Base-by-base conservation (phyloP, 805 yeast genomes). In the Hanseniaspora valbyensis region DNA sequence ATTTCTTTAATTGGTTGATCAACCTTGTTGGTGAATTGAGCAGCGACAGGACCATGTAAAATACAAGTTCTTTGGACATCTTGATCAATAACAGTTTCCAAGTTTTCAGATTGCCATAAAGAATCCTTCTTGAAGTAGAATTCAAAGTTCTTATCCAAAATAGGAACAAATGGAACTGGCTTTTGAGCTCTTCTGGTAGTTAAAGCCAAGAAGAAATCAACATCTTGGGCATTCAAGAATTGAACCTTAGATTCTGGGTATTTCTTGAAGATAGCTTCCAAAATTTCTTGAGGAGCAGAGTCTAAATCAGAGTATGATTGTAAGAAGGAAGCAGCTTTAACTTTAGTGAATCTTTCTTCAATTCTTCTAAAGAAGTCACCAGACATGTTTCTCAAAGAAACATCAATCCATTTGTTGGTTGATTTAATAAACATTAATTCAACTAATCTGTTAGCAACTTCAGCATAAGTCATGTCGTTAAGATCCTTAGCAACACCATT, bases 11-110 rank as follows among this genome's bases (percentile, higher is more conserved):
- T 85, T 61, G 98, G 97, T 71, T 87, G 96, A 64, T 92, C 81
- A 54, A 85, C 92, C 63, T 75, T 73, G 61, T 75, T 83, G 59
- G 96, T 81, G 73, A 72, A 89, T 69, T 81, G 88, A 59, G 95
- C 96, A 60, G 99, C 95, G 58, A 92, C 97, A 48, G 99, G 99
- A 60, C 98, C 97, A 61, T 88, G 96, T 62, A 92, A 76, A 58
- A 92, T 88, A 83, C 98, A 94, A n/a, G 96, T 90, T 76, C 98
- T 83, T 69, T 89, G 89, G 55, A 92, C 97, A 66, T 92, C 99
- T 61, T 83, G 87, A 58, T 76, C 97, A 57, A 86, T 89, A 64
- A 92, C 97, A 54, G 96, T 85, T 66, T 88, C 96, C 64, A 92
- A 77, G 66, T 86, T 90, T 74, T 92, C 97, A 22, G 95, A 84